phyloP scores from a whole-genome alignment of 169 alveolate genomes.

The Condylostoma magnum region DNA sequence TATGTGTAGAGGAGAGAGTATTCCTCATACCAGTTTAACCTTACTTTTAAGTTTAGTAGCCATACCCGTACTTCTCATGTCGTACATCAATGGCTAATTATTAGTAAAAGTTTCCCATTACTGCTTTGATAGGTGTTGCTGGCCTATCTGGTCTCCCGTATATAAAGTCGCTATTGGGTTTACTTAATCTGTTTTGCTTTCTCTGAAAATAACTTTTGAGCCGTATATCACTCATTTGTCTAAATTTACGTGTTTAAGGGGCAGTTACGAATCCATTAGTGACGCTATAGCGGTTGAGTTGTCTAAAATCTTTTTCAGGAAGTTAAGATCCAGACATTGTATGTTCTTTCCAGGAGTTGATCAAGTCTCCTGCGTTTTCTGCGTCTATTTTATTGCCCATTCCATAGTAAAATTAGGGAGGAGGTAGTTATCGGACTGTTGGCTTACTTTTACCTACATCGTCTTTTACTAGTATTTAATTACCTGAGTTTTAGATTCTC shows the following conservation, averaged over 20 bases:
- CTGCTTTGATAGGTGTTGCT: slow-evolving; percentile 63
- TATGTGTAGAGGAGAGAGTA: too few relatives aligned
- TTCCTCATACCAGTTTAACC: too few relatives aligned
- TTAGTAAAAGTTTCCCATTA: slow-evolving; percentile 58
- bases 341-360: too few relatives aligned
- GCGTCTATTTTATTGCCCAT: too few relatives aligned
- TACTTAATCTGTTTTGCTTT: too few relatives aligned
- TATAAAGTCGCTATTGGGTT: slow-evolving; percentile 32
- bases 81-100: slow-evolving; percentile 54
- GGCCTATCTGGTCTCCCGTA: slow-evolving; percentile 62
- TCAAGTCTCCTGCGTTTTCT: too few relatives aligned
- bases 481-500: too few relatives aligned
- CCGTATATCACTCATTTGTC: not conserved
- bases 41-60: slow-evolving; percentile 19
- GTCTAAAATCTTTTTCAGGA: slow-evolving; percentile 55
- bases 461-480: too few relatives aligned
- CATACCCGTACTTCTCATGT: slow-evolving; percentile 4
- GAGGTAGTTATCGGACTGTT: too few relatives aligned
- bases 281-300: slow-evolving; percentile 50
- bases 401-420: too few relatives aligned
- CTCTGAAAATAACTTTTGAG: not conserved
- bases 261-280: slow-evolving; percentile 39
- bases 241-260: not conserved
- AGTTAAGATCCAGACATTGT: too few relatives aligned
- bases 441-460: too few relatives aligned